These are phyloP conservation scores for Xylariales sp. DNA, from an alignment of 2,329 filamentous ascomycete species.

Conservation along the genomic window DNA sequence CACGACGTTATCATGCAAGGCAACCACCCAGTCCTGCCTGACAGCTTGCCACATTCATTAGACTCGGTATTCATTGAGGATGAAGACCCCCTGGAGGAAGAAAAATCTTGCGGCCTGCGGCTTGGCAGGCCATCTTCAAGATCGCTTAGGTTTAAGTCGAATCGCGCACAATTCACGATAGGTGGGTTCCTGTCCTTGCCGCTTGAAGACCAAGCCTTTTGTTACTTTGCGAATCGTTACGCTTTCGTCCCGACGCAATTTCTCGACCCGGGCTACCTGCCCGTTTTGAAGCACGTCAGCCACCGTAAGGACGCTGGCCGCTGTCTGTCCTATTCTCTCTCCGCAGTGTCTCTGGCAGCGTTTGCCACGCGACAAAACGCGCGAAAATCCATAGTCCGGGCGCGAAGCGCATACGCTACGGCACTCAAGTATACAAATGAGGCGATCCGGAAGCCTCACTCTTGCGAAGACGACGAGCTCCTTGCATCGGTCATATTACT, in stretches of 20 bases:
- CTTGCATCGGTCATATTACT: constrained; percentile 4
- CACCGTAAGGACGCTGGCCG: constrained; percentile 1
- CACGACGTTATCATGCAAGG: no score
- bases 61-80: no score
- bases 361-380: constrained; percentile 5
- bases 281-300: constrained; percentile 3
- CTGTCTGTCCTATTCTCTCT: constrained; percentile 3
- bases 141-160: no score
- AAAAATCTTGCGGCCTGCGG: no score
- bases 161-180: background rate
- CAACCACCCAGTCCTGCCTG: no score
- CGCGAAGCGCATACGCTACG: constrained; percentile 1
- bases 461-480: constrained; percentile 5
- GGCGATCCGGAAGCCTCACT: constrained; percentile 2
- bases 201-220: constrained; percentile 4
- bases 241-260: constrained; percentile 4
- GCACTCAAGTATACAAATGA: constrained; percentile 6
- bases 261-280: constrained; percentile 5
- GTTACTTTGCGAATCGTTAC: constrained; percentile 5
- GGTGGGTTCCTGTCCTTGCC: constrained; percentile 3
- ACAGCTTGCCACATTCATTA: no score
- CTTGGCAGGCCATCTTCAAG: no score
- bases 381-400: constrained; percentile 1
- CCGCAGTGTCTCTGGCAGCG: constrained; percentile 3
- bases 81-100: no score